A percentile compares a stretch with the other conserved stretches of the same genome.
These are phyloP conservation scores for Chlorella vulgaris DNA, from an alignment of 139 green algal species.

Conservation along the genomic window DNA sequence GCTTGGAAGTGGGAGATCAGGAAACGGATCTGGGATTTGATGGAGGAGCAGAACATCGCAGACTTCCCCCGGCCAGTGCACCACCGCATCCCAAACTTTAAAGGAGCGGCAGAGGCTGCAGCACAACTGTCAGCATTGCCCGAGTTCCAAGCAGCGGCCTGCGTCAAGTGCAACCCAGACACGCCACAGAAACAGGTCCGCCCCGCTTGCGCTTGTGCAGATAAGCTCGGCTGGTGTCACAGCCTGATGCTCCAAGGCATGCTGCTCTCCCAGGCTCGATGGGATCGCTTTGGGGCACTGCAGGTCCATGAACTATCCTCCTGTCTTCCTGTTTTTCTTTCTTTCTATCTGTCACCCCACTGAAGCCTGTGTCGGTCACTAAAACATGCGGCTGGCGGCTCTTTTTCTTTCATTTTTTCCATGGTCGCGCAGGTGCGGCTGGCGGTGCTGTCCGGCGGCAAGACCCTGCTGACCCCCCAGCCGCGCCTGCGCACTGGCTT, in stretches of 20 bases:
- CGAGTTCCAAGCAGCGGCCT: slow-evolving; percentile 58
- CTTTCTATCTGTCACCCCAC: too few species aligned
- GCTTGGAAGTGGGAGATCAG: slow-evolving; percentile 82
- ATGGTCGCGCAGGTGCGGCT: slow-evolving; percentile 48
- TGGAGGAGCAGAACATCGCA: slow-evolving; percentile 74
- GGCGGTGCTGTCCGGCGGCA: slow-evolving; percentile 55
- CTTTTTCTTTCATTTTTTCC: background rate
- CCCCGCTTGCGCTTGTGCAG: background rate
- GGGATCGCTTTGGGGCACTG: too few species aligned
- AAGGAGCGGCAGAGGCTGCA: slow-evolving; percentile 69
- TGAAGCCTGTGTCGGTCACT: too few species aligned
- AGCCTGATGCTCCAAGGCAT: too few species aligned
- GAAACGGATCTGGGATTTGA: slow-evolving; percentile 78
- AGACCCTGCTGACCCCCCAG: slow-evolving; percentile 77
- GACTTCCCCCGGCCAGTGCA: slow-evolving; percentile 57
- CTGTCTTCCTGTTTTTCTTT: background rate
- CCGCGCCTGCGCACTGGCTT: slow-evolving; percentile 80
- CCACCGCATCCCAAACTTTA: slow-evolving; percentile 87
- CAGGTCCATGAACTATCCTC: background rate
- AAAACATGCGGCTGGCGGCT: background rate
- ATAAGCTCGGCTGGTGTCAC: too few species aligned
- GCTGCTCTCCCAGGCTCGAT: too few species aligned
- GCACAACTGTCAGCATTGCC: slow-evolving; percentile 58
- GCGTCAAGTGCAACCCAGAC: slow-evolving; percentile 79
- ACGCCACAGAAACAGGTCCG: slow-evolving; percentile 76